Evolutionary conservation across 129 eudicot genomes (phyloP).

Genomic region (Silybum marianum): DNA sequence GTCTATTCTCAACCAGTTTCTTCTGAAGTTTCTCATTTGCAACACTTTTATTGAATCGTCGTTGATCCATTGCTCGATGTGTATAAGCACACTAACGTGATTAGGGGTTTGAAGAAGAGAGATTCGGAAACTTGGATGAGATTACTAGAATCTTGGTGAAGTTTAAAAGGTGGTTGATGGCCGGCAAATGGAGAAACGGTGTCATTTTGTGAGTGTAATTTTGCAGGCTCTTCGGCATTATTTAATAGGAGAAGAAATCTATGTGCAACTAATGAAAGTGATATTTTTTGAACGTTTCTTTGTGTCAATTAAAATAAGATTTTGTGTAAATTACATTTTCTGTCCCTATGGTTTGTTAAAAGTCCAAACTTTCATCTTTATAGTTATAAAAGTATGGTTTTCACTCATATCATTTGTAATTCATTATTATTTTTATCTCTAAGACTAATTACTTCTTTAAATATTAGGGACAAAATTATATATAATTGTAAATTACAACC

Average conservation of each 20-base stretch:
- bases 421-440: no score
- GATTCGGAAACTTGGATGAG: slow-evolving; percentile 15
- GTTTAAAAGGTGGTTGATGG: slow-evolving; percentile 24
- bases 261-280: slow-evolving; percentile 30
- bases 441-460: no score
- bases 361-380: no score
- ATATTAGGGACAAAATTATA: no score
- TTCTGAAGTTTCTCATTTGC: slow-evolving; percentile 51
- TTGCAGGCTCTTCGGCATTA: slow-evolving; percentile 24
- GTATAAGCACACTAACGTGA: background rate
- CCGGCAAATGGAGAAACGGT: slow-evolving; percentile 24
- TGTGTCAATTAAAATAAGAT: background rate
- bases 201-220: slow-evolving; percentile 19
- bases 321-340: background rate
- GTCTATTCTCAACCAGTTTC: slow-evolving; percentile 43
- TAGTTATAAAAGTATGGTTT: background rate
- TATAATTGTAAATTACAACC: no score
- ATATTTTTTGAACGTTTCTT: background rate
- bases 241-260: slow-evolving; percentile 35
- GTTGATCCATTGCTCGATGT: slow-evolving; percentile 38
- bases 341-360: background rate
- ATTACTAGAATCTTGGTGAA: slow-evolving; percentile 23
- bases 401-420: background rate
- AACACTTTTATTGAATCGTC: slow-evolving; percentile 46
- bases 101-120: background rate